Evolutionary conservation across 2,329 filamentous ascomycete genomes (phyloP).

Genomic region (Calonectria hawksworthii): DNA sequence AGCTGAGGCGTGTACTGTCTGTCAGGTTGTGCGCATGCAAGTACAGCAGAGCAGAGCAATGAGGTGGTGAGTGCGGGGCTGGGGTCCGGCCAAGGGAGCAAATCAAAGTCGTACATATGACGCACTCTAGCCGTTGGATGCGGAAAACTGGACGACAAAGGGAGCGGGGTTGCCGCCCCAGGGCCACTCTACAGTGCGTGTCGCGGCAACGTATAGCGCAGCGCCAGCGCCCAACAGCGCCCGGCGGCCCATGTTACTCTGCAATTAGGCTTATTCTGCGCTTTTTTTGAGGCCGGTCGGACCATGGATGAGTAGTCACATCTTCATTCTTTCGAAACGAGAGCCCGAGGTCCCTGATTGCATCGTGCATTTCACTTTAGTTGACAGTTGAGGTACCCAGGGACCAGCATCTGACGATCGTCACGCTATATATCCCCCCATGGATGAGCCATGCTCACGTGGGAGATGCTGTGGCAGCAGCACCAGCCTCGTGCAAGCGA

Average conservation of each 20-base stretch:
- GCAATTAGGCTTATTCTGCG: slow-evolving; percentile 9
- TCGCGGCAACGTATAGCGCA: slow-evolving; percentile 1
- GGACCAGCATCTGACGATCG: not conserved
- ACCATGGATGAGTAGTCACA: not conserved
- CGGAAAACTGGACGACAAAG: not conserved
- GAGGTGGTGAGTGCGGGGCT: slow-evolving; percentile 1
- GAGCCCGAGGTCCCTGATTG: not conserved
- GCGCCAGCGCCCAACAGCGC: not conserved
- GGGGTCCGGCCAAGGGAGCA: slow-evolving; percentile 3
- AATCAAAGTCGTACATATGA: slow-evolving; percentile 9
- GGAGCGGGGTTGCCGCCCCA: not conserved
- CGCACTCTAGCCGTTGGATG: slow-evolving; percentile 3
- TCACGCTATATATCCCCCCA: not conserved
- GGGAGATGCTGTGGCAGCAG: not conserved
- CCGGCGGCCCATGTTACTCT: slow-evolving; percentile 12
- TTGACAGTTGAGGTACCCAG: slow-evolving; percentile 1
- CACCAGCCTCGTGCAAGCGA: not conserved
- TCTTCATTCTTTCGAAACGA: slow-evolving; percentile 1
- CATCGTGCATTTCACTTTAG: not conserved
- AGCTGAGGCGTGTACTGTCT: slow-evolving; percentile 2
- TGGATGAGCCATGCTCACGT: not conserved
- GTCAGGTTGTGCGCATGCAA: slow-evolving; percentile 7
- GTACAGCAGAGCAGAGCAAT: slow-evolving; percentile 16
- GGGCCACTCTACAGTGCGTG: slow-evolving; percentile 4
- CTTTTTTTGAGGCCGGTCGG: slow-evolving; percentile 1